Evolutionary conservation across 768 basidiomycete genomes (phyloP), one percentile per base, ranked within the genome.

Genomic region (Tulasnella sp.): DNA sequence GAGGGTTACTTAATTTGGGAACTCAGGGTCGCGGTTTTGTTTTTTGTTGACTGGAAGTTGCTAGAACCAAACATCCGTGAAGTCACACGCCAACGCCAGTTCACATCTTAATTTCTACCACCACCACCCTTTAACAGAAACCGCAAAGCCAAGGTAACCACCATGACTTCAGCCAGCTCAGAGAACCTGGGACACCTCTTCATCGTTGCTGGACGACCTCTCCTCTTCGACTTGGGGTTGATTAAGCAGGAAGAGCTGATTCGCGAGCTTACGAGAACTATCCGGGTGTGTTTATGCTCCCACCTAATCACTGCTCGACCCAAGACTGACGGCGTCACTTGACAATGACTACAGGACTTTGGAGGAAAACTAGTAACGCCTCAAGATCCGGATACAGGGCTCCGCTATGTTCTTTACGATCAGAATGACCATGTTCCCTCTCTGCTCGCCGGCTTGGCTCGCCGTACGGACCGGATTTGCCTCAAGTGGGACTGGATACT

Each of bases 401-500:
- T n/a, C 5, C 35, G 51, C 75, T 46, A 72, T 20, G 70, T 72
- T 29, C 70, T 72, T 72, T 39, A 46, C n/a, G 70, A 72, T 16
- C 70, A 72, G 23, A 46, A 72, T 39, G 70, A 72, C 42, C 26
- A 72, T 72, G n/a, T 39, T 16, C 26, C 37, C n/a, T 72, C 70
- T 39, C 37, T 72, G 39, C 5, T 46, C 23, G 35, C 23, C 26
- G 35, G 42, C 70, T 32, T 72, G 23, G 70, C 37, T 72, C 42
- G 42, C 35, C 70, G 70, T 18, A 35, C 18, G 51, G 48, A 39
- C 57, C 39, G 57, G 20, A 75, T 75, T 18, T 75, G 67, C 77
- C 67, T 77, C 20, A 29, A 77, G 51, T 77, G 77, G 77, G 77
- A 77, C 10, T 77, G 77, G 77, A 44, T 77, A 70, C 67, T 77